Evolutionary conservation across 345 rosid genomes (phyloP).

Genomic region (Noccaea bulbosa): DNA sequence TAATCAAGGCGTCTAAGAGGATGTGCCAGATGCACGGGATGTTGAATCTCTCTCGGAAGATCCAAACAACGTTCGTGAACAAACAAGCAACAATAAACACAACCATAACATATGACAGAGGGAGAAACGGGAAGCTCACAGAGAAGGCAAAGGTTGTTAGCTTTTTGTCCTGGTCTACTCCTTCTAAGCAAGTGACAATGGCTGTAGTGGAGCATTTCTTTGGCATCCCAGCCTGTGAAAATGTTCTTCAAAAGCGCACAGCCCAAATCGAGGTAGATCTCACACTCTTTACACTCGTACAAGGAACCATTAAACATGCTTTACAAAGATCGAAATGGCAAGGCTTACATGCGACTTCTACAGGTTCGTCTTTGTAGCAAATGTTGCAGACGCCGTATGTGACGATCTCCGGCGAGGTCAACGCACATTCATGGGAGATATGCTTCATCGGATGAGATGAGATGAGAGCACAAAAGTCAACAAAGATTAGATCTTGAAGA

Average conservation of each 20-base stretch:
- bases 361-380: slow-evolving; percentile 3
- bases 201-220: neutral
- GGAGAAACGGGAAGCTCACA: slow-evolving; percentile 21
- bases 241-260: slow-evolving; percentile 3
- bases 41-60: slow-evolving; percentile 3
- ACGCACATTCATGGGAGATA: neutral
- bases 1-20: too few relatives aligned
- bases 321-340: slow-evolving; percentile 13
- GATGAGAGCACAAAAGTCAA: neutral
- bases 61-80: slow-evolving; percentile 26
- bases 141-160: neutral
- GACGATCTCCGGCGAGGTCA: neutral
- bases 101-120: slow-evolving; percentile 5
- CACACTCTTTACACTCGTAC: slow-evolving; percentile 28
- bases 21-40: slow-evolving; percentile 20
- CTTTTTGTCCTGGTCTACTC: slow-evolving; percentile 14
- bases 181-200: neutral
- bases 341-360: neutral
- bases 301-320: neutral
- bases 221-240: neutral
- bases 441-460: slow-evolving; percentile 4
- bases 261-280: slow-evolving; percentile 22
- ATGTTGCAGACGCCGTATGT: neutral
- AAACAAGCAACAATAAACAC: slow-evolving; percentile 15
- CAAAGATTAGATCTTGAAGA: neutral